Percentiles rank a stretch among this genome's conserved stretches.
These are phyloP conservation scores for Neospora caninum DNA, from an alignment of 169 alveolate genomes.

Conservation along the genomic window DNA sequence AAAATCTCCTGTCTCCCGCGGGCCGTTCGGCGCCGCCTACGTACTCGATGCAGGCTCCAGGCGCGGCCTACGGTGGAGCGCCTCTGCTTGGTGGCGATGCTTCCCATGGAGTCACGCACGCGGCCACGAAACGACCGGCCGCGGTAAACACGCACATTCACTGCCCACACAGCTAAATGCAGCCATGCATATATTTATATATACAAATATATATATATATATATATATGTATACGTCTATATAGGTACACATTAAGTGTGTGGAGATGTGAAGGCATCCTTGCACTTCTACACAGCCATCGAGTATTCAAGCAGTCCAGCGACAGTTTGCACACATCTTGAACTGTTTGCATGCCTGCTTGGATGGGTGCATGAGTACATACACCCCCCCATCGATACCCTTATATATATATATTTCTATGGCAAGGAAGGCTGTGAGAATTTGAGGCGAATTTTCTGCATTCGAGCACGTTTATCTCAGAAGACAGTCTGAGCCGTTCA, in stretches of 20 bases:
- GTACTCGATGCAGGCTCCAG: neutral
- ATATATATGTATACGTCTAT: neutral
- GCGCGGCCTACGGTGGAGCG: neutral
- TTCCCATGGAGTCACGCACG: neutral
- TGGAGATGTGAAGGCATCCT: no score
- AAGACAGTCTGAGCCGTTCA: no score
- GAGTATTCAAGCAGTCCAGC: no score
- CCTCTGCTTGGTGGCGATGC: neutral
- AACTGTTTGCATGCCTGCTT: no score
- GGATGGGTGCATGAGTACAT: no score
- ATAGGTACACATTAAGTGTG: neutral
- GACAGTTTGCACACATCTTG: no score
- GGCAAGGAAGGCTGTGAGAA: no score
- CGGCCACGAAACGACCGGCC: neutral
- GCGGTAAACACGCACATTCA: neutral
- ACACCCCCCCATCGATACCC: no score
- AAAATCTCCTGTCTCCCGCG: neutral
- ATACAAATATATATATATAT: neutral
- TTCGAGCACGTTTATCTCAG: no score
- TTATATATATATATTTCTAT: no score
- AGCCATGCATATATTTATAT: neutral
- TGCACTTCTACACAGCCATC: no score
- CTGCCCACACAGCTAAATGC: neutral
- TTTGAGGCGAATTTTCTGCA: no score
- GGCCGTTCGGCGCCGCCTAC: neutral